Percentiles rank a stretch among this genome's conserved stretches.
Evolutionary conservation across 2,329 filamentous ascomycete species (phyloP).

Genomic region (Fusarium musae): DNA sequence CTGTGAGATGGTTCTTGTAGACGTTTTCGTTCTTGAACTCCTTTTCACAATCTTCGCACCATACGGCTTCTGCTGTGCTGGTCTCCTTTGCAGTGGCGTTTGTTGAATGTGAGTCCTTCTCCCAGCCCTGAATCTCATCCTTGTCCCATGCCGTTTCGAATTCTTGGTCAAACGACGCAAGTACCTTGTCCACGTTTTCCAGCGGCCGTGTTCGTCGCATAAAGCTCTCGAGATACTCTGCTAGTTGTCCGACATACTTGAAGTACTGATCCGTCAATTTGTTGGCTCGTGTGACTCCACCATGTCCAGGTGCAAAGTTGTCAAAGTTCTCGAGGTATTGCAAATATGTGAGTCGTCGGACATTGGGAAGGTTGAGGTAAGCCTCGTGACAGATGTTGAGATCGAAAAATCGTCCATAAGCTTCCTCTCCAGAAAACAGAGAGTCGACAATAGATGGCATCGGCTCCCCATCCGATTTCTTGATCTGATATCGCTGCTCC

Average conservation of each 20-base stretch:
- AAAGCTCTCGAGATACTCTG: slow-evolving; percentile 87
- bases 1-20: slow-evolving; percentile 87
- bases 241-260: slow-evolving; percentile 83
- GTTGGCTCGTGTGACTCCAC: slow-evolving; percentile 79
- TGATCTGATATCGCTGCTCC: slow-evolving; percentile 86
- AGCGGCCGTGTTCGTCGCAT: slow-evolving; percentile 86
- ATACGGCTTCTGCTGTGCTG: slow-evolving; percentile 72
- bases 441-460: slow-evolving; percentile 79
- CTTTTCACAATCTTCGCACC: slow-evolving; percentile 92
- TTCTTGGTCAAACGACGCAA: slow-evolving; percentile 80
- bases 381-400: slow-evolving; percentile 85
- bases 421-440: slow-evolving; percentile 96
- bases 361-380: slow-evolving; percentile 88
- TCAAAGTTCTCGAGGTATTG: slow-evolving; percentile 96
- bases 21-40: slow-evolving; percentile 97
- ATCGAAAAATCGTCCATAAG: slow-evolving; percentile 92
- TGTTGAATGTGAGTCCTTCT: slow-evolving; percentile 61
- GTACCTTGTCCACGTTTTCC: slow-evolving; percentile 84
- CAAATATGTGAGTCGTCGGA: slow-evolving; percentile 87
- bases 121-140: slow-evolving; percentile 84
- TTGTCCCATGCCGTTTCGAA: slow-evolving; percentile 87
- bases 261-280: slow-evolving; percentile 96
- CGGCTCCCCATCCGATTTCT: slow-evolving; percentile 71
- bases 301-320: slow-evolving; percentile 78
- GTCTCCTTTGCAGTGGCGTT: slow-evolving; percentile 44